Evolutionary conservation across 805 yeast genomes (phyloP).

Genomic region (Suhomyces sp.): DNA sequence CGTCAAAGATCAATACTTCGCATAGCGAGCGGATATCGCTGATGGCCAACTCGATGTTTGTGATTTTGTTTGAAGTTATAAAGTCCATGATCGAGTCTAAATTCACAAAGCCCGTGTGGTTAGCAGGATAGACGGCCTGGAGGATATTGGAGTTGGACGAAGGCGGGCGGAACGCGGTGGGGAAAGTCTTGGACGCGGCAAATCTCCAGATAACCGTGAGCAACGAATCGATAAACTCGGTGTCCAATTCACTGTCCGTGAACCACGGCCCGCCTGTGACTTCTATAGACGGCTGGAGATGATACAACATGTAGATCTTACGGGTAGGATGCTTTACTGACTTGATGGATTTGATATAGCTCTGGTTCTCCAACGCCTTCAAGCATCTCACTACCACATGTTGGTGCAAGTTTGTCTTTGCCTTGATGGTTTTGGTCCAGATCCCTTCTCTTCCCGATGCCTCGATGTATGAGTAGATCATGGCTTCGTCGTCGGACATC

Average conservation of each 20-base stretch:
- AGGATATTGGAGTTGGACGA: constrained; percentile 30
- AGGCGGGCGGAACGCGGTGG: constrained; percentile 59
- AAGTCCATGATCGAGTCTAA: constrained; percentile 74
- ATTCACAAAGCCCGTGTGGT: constrained; percentile 62
- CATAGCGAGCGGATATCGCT: constrained; percentile 79
- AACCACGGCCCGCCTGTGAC: constrained; percentile 99
- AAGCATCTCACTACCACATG: constrained; percentile 84
- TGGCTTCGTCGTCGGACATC: constrained; percentile 84
- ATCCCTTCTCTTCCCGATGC: constrained; percentile 94
- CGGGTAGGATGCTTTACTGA: constrained; percentile 91
- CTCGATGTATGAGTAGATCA: constrained; percentile 87
- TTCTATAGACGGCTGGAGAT: constrained; percentile 89
- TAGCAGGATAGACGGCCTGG: constrained; percentile 55
- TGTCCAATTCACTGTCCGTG: constrained; percentile 90
- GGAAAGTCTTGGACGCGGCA: constrained; percentile 72
- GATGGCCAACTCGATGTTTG: constrained; percentile 73
- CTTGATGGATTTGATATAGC: constrained; percentile 85
- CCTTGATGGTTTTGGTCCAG: constrained; percentile 90
- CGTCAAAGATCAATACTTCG: constrained; percentile 85
- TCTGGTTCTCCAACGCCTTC: constrained; percentile 73
- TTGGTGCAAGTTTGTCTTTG: constrained; percentile 84
- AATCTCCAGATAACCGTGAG: constrained; percentile 85
- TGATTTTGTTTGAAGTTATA: constrained; percentile 66
- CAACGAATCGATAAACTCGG: constrained; percentile 85
- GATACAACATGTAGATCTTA: constrained; percentile 92